Evolutionary conservation across 257 asterid species (phyloP).

Genomic region (Salvia rosmarinus): DNA sequence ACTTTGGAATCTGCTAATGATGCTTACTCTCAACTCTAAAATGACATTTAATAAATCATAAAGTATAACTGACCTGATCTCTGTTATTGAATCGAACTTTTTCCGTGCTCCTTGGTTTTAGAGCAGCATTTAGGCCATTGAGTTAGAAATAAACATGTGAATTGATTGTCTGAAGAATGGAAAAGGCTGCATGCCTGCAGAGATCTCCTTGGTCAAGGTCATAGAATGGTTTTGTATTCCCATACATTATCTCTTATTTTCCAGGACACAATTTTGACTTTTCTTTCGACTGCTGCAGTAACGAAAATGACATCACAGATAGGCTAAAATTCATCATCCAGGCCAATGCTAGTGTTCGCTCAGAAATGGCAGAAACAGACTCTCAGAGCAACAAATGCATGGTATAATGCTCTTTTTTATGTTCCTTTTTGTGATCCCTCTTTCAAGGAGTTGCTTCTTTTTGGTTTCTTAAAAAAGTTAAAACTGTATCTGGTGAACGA

Average conservation of each 20-base stretch:
- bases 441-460: conserved; percentile 1
- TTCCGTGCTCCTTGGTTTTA: conserved; percentile 3
- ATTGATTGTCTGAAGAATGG: conserved; percentile 16
- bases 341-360: conserved; percentile 68
- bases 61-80: background rate
- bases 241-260: background rate
- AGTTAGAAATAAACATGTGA: background rate
- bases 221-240: background rate
- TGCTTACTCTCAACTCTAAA: background rate
- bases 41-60: background rate
- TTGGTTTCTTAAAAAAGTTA: background rate
- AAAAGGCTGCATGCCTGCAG: conserved; percentile 3
- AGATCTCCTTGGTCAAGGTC: conserved; percentile 2
- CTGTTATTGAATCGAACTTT: conserved; percentile 8
- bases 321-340: conserved; percentile 74
- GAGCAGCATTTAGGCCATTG: conserved; percentile 23
- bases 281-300: conserved; percentile 57
- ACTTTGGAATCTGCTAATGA: background rate
- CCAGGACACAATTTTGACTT: conserved; percentile 6
- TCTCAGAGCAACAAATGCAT: conserved; percentile 41
- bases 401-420: conserved; percentile 46
- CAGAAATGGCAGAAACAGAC: conserved; percentile 56
- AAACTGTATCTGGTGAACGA: background rate
- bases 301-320: conserved; percentile 86
- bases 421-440: conserved; percentile 13